These are phyloP conservation scores for Cutaneotrichosporon mucoides DNA, from an alignment of 1,284 basidiomycete species.

Conservation along the genomic window DNA sequence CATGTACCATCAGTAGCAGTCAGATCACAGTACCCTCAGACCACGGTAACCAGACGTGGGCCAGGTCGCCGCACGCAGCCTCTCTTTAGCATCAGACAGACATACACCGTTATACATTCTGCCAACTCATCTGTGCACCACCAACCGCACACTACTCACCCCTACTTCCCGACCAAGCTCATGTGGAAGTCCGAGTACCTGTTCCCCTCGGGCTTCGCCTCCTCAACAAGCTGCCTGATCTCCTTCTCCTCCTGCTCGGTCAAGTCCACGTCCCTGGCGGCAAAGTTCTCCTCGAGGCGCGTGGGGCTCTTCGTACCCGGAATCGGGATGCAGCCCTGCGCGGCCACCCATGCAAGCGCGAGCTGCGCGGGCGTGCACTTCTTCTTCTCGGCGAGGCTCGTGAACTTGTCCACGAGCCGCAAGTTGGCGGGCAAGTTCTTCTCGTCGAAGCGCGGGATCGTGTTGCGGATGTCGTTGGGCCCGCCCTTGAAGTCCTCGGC, in stretches of 20 bases:
- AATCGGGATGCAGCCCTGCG: constrained; percentile 48
- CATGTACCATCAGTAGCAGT: too few species aligned
- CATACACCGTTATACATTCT: too few species aligned
- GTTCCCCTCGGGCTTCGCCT: constrained; percentile 27
- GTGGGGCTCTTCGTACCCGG: constrained; percentile 40
- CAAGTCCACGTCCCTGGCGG: constrained; percentile 32
- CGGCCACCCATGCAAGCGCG: constrained; percentile 51
- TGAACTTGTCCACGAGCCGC: constrained; percentile 33
- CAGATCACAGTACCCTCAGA: too few species aligned
- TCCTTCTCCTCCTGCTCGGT: constrained; percentile 36
- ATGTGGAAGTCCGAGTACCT: constrained; percentile 2
- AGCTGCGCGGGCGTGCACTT: constrained; percentile 47
- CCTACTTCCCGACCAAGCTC: constrained; percentile 10
- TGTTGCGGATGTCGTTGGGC: constrained; percentile 30
- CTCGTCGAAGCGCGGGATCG: constrained; percentile 38
- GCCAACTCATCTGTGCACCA: too few species aligned
- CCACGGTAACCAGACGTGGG: too few species aligned
- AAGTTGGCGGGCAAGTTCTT: constrained; percentile 48
- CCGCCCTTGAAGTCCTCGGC: constrained; percentile 34
- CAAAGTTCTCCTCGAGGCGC: constrained; percentile 46
- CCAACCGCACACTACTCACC: neutral
- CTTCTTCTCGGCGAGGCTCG: constrained; percentile 37
- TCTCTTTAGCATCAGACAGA: too few species aligned
- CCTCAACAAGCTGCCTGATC: constrained; percentile 35
- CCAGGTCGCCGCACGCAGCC: too few species aligned